These are phyloP conservation scores for Blumeria graminis DNA, from an alignment of 2,329 filamentous ascomycete genomes.

Conservation along the genomic window DNA sequence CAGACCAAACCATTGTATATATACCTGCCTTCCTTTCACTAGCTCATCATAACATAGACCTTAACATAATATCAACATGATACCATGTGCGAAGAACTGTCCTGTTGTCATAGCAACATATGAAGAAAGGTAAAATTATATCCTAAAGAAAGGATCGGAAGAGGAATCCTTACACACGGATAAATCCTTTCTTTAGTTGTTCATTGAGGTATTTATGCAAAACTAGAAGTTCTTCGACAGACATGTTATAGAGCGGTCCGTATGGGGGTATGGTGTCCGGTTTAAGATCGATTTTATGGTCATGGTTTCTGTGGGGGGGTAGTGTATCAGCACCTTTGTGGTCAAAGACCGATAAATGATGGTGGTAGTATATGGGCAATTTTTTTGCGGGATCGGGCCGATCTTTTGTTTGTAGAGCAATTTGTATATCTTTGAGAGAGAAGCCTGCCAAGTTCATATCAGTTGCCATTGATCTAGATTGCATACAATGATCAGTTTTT, in stretches of 20 bases:
- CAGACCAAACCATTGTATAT: too few species aligned
- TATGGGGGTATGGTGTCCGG: too few species aligned
- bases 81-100: too few species aligned
- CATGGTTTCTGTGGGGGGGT: not conserved
- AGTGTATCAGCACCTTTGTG: not conserved
- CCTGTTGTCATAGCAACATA: too few species aligned
- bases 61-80: too few species aligned
- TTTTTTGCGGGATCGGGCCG: not conserved
- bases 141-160: too few species aligned
- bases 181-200: not conserved
- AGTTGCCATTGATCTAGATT: not conserved
- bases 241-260: not conserved
- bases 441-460: not conserved
- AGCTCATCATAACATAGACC: too few species aligned
- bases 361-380: not conserved
- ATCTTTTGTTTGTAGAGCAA: not conserved
- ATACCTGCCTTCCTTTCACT: too few species aligned
- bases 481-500: not conserved
- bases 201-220: not conserved
- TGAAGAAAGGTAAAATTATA: too few species aligned
- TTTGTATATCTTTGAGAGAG: conserved; percentile 1
- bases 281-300: not conserved
- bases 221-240: not conserved
- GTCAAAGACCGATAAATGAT: not conserved
- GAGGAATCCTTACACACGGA: too few species aligned